A percentile compares a stretch with the other conserved stretches of the same genome.
These are phyloP conservation scores for Wickerhamiella siamensis DNA, from an alignment of 805 yeast species.

Conservation along the genomic window DNA sequence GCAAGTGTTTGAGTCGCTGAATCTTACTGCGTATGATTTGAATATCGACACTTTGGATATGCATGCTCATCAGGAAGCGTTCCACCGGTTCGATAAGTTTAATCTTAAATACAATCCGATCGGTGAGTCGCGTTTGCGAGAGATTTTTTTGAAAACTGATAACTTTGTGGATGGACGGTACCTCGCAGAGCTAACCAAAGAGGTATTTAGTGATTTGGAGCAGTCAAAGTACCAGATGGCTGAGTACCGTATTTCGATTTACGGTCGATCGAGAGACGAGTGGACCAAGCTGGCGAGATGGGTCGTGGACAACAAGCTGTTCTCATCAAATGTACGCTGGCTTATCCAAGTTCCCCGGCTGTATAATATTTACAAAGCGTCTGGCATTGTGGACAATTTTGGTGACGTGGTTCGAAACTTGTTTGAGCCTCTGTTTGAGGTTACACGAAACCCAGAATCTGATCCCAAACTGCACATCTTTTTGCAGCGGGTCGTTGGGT, in stretches of 20 bases:
- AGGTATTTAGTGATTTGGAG: conserved; percentile 88
- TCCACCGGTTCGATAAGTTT: conserved; percentile 95
- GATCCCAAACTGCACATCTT: conserved; percentile 88
- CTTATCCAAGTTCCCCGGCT: conserved; percentile 87
- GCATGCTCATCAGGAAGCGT: conserved; percentile 98
- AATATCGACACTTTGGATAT: conserved; percentile 94
- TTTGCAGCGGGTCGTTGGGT: conserved; percentile 88
- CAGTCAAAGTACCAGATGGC: conserved; percentile 94
- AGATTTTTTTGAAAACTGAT: conserved; percentile 89
- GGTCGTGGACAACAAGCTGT: conserved; percentile 84
- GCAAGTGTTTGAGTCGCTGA: conserved; percentile 85
- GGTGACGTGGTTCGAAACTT: conserved; percentile 65
- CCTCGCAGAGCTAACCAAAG: conserved; percentile 84
- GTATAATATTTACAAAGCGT: conserved; percentile 74
- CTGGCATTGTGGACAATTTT: conserved; percentile 55
- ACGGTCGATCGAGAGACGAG: conserved; percentile 79
- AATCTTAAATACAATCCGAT: conserved; percentile 94
- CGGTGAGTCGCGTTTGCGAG: conserved; percentile 95
- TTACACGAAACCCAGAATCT: conserved; percentile 62
- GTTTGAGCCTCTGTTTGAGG: conserved; percentile 83
- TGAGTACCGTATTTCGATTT: conserved; percentile 87
- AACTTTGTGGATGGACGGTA: conserved; percentile 79
- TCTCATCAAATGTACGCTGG: conserved; percentile 95
- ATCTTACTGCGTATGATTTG: conserved; percentile 84
- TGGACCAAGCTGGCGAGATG: conserved; percentile 94